phyloP scores from a whole-genome alignment of 169 alveolate species.

The Eimeria necatrix region DNA sequence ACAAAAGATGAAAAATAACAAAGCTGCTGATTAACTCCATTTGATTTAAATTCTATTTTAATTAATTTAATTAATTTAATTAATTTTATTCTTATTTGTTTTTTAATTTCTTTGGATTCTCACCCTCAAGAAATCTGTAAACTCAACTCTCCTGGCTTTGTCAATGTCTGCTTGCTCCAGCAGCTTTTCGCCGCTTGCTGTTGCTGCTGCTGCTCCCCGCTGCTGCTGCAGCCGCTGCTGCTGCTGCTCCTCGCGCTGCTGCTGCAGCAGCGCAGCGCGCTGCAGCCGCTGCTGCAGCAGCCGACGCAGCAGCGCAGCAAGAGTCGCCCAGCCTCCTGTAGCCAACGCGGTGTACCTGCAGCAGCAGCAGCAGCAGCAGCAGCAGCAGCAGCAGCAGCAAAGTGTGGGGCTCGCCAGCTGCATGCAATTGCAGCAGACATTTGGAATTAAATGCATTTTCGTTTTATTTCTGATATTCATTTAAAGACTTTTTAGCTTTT shows the following conservation, averaged over 20 bases:
- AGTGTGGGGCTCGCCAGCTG: too few species aligned
- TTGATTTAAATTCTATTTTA: too few species aligned
- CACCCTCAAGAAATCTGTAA: constrained; percentile 51
- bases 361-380: too few species aligned
- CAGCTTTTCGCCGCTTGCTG: not conserved
- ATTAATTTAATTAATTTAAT: too few species aligned
- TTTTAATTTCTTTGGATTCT: not conserved
- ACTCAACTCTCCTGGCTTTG: constrained; percentile 23
- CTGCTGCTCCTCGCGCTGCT: constrained; percentile 29
- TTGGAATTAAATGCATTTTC: not conserved
- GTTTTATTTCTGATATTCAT: too few species aligned
- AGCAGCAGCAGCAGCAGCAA: too few species aligned
- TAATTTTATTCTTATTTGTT: too few species aligned
- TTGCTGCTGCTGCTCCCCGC: not conserved
- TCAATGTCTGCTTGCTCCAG: constrained; percentile 51
- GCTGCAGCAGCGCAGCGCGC: constrained; percentile 56
- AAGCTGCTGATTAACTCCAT: not conserved
- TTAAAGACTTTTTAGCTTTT: not conserved
- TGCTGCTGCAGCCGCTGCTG: constrained; percentile 35
- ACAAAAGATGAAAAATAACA: not conserved
- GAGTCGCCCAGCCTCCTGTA: constrained; percentile 69
- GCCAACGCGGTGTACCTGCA: constrained; percentile 77
- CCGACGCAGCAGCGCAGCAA: constrained; percentile 73
- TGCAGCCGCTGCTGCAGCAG: constrained; percentile 74
- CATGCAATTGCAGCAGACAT: not conserved